These are phyloP conservation scores for Colletotrichum cuscutae DNA, from an alignment of 2,329 filamentous ascomycete genomes.

Conservation along the genomic window DNA sequence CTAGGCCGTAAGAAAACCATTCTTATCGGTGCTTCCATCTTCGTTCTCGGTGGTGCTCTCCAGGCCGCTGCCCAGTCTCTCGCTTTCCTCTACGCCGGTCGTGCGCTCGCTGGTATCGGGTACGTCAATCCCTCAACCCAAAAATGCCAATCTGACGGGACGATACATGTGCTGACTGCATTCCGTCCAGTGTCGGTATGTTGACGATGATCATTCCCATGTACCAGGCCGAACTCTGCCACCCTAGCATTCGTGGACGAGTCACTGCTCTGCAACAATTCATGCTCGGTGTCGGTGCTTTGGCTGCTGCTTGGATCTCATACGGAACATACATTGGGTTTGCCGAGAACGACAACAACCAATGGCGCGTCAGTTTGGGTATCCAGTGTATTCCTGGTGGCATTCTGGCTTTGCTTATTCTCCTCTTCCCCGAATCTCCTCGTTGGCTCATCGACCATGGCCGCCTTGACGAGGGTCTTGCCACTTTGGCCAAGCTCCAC, in stretches of 20 bases:
- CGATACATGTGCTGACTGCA: background rate
- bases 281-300: conserved; percentile 81
- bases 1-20: conserved; percentile 80
- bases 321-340: conserved; percentile 60
- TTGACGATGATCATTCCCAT: conserved; percentile 60
- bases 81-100: conserved; percentile 74
- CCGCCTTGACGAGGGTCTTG: conserved; percentile 70
- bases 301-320: conserved; percentile 78
- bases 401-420: conserved; percentile 72
- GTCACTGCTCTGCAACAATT: conserved; percentile 84
- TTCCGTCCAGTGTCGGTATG: conserved; percentile 54
- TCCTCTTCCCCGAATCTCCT: conserved; percentile 76
- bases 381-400: conserved; percentile 77
- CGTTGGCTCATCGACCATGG: conserved; percentile 82
- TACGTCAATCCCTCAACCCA: conserved; percentile 18
- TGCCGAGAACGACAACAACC: conserved; percentile 40
- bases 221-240: conserved; percentile 83
- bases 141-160: background rate
- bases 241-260: conserved; percentile 80
- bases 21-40: conserved; percentile 75
- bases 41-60: conserved; percentile 76
- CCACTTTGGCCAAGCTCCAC: conserved; percentile 76
- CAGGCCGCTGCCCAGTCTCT: conserved; percentile 74
- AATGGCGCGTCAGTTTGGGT: conserved; percentile 61
- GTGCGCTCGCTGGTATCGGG: conserved; percentile 74